Conservation (phyloP, 2,329 filamentous ascomycete species). For the Cordyceps cateniannulata region DNA sequence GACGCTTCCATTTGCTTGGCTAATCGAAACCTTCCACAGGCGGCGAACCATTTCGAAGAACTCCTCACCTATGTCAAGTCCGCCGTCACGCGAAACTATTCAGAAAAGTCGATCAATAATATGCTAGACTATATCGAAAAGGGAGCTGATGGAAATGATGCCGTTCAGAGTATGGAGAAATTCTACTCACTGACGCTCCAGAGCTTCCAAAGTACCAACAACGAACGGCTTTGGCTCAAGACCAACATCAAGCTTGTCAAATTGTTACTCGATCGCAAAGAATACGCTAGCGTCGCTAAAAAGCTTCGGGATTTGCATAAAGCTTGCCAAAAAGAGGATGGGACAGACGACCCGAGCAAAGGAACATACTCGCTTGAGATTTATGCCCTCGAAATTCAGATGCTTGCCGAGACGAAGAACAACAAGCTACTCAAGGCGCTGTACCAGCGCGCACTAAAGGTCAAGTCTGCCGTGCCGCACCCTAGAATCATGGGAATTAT, state of each 20-base stretch:
- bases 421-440: constrained; percentile 93
- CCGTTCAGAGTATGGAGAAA: constrained; percentile 77
- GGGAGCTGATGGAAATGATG: constrained; percentile 61
- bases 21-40: constrained; percentile 42
- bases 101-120: constrained; percentile 98
- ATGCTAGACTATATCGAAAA: constrained; percentile 98
- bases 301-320: constrained; percentile 86
- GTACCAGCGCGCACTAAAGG: constrained; percentile 84
- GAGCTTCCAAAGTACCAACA: constrained; percentile 96
- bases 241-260: constrained; percentile 96
- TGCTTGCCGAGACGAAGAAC: constrained; percentile 95
- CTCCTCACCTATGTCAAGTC: constrained; percentile 96
- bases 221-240: constrained; percentile 94
- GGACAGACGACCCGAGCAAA: constrained; percentile 85
- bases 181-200: constrained; percentile 92
- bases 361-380: constrained; percentile 94
- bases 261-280: constrained; percentile 83
- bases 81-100: constrained; percentile 95
- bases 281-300: constrained; percentile 71
- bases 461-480: constrained; percentile 94
- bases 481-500: constrained; percentile 99
- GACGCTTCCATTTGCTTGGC: neutral
- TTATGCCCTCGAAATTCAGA: constrained; percentile 95
- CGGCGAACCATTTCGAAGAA: constrained; percentile 85
- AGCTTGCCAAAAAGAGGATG: constrained; percentile 81